Conservation (phyloP, 2,329 filamentous ascomycete species). For the Epichloe hybrida region DNA sequence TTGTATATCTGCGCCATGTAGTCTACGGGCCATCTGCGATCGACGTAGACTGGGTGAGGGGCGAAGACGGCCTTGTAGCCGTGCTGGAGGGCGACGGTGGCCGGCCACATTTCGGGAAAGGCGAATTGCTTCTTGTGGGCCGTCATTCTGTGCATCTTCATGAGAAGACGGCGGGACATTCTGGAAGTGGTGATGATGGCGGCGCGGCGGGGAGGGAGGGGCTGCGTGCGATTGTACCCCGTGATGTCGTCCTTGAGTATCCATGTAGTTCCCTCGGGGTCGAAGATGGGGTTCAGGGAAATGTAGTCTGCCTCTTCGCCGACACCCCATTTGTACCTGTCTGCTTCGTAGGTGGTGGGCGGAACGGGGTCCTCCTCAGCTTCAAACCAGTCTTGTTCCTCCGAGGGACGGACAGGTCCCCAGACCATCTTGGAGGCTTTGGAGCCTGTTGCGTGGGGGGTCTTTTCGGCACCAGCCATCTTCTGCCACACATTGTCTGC, state of each 20-base stretch:
- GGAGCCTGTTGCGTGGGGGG: conserved; percentile 20
- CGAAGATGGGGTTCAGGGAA: conserved; percentile 82
- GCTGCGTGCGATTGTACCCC: conserved; percentile 57
- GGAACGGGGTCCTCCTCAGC: conserved; percentile 60
- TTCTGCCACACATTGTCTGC: conserved; percentile 55
- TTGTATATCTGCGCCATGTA: conserved; percentile 74
- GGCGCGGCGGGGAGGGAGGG: conserved; percentile 53
- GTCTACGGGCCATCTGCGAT: conserved; percentile 70
- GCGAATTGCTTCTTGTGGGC: conserved; percentile 74
- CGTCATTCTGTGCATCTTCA: conserved; percentile 85
- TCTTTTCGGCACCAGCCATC: conserved; percentile 28
- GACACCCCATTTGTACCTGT: conserved; percentile 76
- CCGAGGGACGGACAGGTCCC: conserved; percentile 63
- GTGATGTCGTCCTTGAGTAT: conserved; percentile 70
- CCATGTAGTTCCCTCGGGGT: conserved; percentile 81
- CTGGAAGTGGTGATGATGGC: conserved; percentile 82
- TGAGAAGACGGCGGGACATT: conserved; percentile 65
- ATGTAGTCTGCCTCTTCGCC: conserved; percentile 86
- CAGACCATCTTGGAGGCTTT: conserved; percentile 55
- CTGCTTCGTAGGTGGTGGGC: conserved; percentile 57
- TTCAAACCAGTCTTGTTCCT: conserved; percentile 59
- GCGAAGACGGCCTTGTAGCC: conserved; percentile 86
- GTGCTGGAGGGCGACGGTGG: conserved; percentile 76
- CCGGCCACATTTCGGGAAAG: conserved; percentile 95
- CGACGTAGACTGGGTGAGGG: conserved; percentile 78